phyloP scores from a whole-genome alignment of 495 filamentous ascomycete species.

The Melanomma pulvis-pyrius region DNA sequence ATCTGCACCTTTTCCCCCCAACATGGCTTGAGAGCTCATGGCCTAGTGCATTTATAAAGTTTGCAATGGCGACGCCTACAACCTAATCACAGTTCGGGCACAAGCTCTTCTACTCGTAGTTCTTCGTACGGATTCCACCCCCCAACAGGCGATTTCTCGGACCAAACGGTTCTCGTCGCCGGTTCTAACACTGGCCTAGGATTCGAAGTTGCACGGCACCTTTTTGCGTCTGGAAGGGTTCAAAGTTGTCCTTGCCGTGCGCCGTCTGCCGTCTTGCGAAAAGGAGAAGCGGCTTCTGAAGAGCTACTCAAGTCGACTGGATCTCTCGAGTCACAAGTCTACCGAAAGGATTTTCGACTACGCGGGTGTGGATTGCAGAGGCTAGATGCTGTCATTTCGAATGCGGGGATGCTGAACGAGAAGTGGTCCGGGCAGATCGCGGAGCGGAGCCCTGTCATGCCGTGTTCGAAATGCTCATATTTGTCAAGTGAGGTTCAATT shows the following conservation, averaged over 20 bases:
- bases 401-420: conserved; percentile 51
- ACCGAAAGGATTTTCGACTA: conserved; percentile 53
- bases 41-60: not conserved
- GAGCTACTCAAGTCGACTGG: conserved; percentile 53
- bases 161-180: conserved; percentile 44
- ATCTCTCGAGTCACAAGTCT: conserved; percentile 56
- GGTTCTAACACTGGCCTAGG: conserved; percentile 43
- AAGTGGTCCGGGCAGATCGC: conserved; percentile 41
- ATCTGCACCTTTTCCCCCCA: too few species aligned
- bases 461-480: conserved; percentile 43
- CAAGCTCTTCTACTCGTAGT: conserved; percentile 43
- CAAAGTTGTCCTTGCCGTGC: conserved; percentile 39
- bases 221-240: conserved; percentile 41
- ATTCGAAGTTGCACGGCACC: conserved; percentile 42
- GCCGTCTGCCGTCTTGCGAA: conserved; percentile 42
- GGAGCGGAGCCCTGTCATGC: conserved; percentile 24
- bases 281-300: conserved; percentile 50
- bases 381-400: conserved; percentile 51
- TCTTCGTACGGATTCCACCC: conserved; percentile 48
- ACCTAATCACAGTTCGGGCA: not conserved
- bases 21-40: not conserved
- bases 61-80: conserved; percentile 14
- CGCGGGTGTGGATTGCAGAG: conserved; percentile 44
- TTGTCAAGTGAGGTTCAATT: too few species aligned
- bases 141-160: conserved; percentile 45